These are phyloP conservation scores for Acanthamoeba royreba DNA, from an alignment of 208 protist genomes.

Conservation along the genomic window DNA sequence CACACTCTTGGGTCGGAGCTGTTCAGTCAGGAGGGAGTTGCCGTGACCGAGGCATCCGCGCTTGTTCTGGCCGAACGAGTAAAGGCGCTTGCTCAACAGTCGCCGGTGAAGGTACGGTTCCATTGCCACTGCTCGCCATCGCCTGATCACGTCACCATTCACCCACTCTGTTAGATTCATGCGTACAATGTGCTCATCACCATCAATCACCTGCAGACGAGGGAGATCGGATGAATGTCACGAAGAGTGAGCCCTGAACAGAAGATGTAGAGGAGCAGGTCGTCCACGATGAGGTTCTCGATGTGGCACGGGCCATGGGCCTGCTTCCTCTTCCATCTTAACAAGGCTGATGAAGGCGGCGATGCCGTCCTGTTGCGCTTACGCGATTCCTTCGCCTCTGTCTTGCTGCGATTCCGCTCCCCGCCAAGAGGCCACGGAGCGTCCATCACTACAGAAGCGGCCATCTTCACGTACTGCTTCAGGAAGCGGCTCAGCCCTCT, in stretches of 20 bases:
- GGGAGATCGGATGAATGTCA: background rate
- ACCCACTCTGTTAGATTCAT: background rate
- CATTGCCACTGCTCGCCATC: background rate
- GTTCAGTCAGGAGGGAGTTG: background rate
- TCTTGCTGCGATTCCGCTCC: background rate
- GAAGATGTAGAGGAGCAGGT: background rate
- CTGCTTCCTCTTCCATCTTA: background rate
- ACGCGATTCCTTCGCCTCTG: background rate
- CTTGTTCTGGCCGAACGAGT: conserved; percentile 18
- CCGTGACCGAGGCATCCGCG: background rate
- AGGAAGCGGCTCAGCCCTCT: no score
- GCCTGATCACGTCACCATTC: background rate
- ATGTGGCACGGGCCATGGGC: background rate
- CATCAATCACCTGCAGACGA: background rate
- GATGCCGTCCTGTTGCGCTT: background rate
- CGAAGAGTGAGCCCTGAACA: background rate
- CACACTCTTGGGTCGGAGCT: background rate
- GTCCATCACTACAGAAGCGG: no score
- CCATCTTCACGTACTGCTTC: no score
- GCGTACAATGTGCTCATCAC: background rate
- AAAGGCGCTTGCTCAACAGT: background rate
- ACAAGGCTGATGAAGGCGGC: background rate
- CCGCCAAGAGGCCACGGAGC: no score
- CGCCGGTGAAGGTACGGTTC: background rate
- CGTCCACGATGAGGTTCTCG: background rate